phyloP scores from a whole-genome alignment of 495 filamentous ascomycete genomes.

The Platismatia glauca region DNA sequence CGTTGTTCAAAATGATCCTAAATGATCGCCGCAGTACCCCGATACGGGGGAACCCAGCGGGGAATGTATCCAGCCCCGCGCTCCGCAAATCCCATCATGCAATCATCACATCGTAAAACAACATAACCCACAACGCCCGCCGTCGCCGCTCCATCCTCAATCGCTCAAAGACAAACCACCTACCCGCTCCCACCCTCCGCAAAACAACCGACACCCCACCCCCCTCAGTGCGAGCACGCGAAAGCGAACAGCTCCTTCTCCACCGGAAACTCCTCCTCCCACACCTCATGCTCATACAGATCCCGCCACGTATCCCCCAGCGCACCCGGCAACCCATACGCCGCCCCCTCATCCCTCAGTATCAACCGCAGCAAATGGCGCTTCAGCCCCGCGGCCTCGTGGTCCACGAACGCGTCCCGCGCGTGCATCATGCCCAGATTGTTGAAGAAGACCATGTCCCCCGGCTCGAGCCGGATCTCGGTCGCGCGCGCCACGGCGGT shows the following conservation, averaged over 20 bases:
- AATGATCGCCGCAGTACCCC: too few relatives aligned
- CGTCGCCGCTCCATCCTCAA: too few relatives aligned
- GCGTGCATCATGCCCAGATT: conserved; percentile 13
- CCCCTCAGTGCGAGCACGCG: conserved; percentile 10
- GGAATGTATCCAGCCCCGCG: too few relatives aligned
- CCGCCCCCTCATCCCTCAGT: conserved; percentile 1
- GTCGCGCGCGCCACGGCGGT: neutral
- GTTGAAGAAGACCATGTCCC: conserved; percentile 17
- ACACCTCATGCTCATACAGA: conserved; percentile 9
- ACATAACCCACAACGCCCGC: too few relatives aligned
- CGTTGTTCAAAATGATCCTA: too few relatives aligned
- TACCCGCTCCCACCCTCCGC: too few relatives aligned
- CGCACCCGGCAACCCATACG: conserved; percentile 3
- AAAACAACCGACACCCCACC: neutral
- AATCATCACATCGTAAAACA: too few relatives aligned
- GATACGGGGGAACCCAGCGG: too few relatives aligned
- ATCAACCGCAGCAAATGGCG: conserved; percentile 12
- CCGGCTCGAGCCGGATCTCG: conserved; percentile 5
- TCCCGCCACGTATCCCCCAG: conserved; percentile 9
- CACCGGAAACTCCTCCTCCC: conserved; percentile 7
- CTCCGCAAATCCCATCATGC: too few relatives aligned
- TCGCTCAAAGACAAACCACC: too few relatives aligned
- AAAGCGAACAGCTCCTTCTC: conserved; percentile 11
- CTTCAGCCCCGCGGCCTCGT: neutral
- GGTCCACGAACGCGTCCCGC: conserved; percentile 9